Evolutionary conservation across 768 basidiomycete species (phyloP).

Genomic region (Cystofilobasidium ferigula): DNA sequence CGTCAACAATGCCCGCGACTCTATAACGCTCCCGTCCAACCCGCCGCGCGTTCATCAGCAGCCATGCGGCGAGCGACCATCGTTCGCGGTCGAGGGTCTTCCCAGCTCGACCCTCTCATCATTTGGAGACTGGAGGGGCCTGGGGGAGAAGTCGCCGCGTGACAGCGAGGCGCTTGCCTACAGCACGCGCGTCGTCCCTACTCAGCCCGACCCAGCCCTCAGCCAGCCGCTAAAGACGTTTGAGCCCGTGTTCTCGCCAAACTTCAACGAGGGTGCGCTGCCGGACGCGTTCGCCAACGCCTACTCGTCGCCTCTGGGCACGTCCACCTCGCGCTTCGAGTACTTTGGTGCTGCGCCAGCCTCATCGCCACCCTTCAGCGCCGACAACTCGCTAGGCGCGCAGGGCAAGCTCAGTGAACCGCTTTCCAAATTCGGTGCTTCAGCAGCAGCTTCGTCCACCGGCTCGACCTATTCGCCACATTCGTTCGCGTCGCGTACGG

Average conservation of each 20-base stretch:
- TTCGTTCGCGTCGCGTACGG: not conserved
- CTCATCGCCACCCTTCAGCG: not conserved
- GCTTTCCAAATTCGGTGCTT: not conserved
- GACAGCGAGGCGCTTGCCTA: slow-evolving; percentile 12
- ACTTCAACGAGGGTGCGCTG: not conserved
- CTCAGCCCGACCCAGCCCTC: slow-evolving; percentile 9
- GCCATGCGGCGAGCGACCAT: not conserved
- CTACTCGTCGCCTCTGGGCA: slow-evolving; percentile 3
- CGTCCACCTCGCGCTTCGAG: not conserved
- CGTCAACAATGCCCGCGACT: no score
- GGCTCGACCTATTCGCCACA: not conserved
- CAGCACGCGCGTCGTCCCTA: not conserved
- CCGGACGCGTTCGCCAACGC: slow-evolving; percentile 4
- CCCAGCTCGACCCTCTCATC: not conserved
- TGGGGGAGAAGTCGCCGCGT: slow-evolving; percentile 12
- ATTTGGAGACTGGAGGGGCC: not conserved
- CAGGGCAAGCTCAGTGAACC: not conserved
- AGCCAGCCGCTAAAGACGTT: not conserved
- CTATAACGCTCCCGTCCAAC: slow-evolving; percentile 14
- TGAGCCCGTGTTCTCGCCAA: not conserved
- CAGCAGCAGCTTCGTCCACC: not conserved
- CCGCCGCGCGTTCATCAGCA: not conserved
- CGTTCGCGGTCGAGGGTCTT: not conserved
- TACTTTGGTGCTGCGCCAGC: not conserved
- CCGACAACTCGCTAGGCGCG: not conserved